These are phyloP conservation scores for Taphrina pruni DNA, from an alignment of 1,139 yeast genomes.

Conservation along the genomic window DNA sequence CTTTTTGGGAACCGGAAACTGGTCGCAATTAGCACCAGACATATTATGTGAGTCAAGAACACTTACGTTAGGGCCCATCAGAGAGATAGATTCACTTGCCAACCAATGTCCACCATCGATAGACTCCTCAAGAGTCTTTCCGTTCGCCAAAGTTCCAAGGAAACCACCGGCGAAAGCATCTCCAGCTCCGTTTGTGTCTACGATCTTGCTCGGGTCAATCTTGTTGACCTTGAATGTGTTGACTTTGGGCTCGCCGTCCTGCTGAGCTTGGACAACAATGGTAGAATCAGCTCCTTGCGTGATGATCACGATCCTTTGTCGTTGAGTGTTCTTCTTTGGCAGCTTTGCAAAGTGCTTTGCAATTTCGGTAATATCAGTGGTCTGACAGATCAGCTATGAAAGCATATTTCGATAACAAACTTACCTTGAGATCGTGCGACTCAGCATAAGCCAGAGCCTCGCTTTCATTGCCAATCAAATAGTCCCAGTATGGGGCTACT, in stretches of 20 bases:
- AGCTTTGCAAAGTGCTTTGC: constrained; percentile 81
- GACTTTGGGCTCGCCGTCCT: constrained; percentile 54
- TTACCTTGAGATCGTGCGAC: constrained; percentile 60
- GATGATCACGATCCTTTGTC: constrained; percentile 78
- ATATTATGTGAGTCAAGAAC: no score
- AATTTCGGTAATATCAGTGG: constrained; percentile 71
- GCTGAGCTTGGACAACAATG: constrained; percentile 61
- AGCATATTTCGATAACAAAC: neutral
- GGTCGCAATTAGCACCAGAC: no score
- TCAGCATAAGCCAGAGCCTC: constrained; percentile 96
- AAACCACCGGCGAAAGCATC: constrained; percentile 99
- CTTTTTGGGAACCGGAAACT: constrained; percentile 37
- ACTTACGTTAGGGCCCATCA: constrained; percentile 70
- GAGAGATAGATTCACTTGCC: constrained; percentile 88
- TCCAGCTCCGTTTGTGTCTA: constrained; percentile 98
- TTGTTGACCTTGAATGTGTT: constrained; percentile 71
- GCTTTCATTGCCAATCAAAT: constrained; percentile 91
- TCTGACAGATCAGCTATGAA: constrained; percentile 49
- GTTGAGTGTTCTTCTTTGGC: constrained; percentile 74
- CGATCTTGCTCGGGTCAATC: constrained; percentile 68
- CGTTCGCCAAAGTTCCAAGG: constrained; percentile 83
- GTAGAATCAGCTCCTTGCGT: constrained; percentile 87
- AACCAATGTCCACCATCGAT: constrained; percentile 96
- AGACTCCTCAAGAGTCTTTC: constrained; percentile 63
- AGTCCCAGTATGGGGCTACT: constrained; percentile 85